These are phyloP conservation scores for Durio zibethinus DNA, from an alignment of 345 rosid species.

Conservation along the genomic window DNA sequence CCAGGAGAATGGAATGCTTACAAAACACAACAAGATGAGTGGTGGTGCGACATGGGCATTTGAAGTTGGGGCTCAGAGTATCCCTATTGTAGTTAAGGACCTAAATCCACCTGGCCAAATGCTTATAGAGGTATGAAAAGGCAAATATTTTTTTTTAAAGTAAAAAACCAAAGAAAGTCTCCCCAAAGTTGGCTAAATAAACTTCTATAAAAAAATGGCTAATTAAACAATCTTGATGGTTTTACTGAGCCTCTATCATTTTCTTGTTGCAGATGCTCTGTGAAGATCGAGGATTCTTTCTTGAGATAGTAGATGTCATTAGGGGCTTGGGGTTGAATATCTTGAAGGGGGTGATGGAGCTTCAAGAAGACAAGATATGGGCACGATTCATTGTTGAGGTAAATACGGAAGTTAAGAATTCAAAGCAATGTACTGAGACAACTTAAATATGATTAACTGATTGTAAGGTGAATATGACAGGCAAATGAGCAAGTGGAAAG, in stretches of 20 bases:
- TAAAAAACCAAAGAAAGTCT: not conserved
- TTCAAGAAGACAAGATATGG: constrained; percentile 60
- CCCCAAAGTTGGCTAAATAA: not conserved
- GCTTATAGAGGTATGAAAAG: constrained; percentile 68
- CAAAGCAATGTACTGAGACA: not conserved
- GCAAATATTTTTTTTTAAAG: not conserved
- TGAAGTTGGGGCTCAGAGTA: constrained; percentile 65
- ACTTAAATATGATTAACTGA: constrained; percentile 1
- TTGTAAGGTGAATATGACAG: constrained; percentile 34
- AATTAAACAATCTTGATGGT: not conserved
- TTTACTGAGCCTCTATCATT: not conserved
- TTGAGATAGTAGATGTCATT: constrained; percentile 76
- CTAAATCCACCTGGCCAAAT: constrained; percentile 64
- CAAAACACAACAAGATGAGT: constrained; percentile 31
- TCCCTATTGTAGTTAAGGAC: constrained; percentile 85
- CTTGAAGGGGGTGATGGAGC: constrained; percentile 79
- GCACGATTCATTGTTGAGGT: constrained; percentile 86
- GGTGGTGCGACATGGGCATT: constrained; percentile 81
- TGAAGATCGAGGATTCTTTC: constrained; percentile 66
- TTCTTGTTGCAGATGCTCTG: constrained; percentile 67
- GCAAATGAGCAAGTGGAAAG: constrained; percentile 60
- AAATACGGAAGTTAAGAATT: not conserved
- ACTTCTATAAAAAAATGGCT: not conserved
- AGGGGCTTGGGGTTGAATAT: constrained; percentile 71
- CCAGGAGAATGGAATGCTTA: constrained; percentile 29